Evolutionary conservation across 768 basidiomycete species (phyloP).

Genomic region (Pleurotus cornucopiae): DNA sequence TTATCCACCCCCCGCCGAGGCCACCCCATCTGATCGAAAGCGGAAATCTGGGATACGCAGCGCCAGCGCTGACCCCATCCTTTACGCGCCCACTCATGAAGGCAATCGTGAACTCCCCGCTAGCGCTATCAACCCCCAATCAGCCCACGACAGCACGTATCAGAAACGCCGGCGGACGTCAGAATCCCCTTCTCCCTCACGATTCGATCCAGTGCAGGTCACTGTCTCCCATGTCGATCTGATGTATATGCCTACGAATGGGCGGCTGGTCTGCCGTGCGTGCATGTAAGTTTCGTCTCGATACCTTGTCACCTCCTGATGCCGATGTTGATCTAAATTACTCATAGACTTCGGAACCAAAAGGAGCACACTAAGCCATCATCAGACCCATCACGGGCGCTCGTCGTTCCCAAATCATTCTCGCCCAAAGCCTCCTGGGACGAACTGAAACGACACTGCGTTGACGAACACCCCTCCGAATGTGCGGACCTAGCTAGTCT

Average conservation of each 20-base stretch:
- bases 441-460: conserved; percentile 29
- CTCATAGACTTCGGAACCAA: background rate
- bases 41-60: background rate
- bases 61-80: background rate
- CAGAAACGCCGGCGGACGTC: conserved; percentile 5
- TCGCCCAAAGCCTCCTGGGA: conserved; percentile 28
- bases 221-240: conserved; percentile 30
- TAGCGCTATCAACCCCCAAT: too few relatives aligned
- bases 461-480: conserved; percentile 27
- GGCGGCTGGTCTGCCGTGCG: conserved; percentile 30
- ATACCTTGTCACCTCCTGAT: too few relatives aligned
- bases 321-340: background rate
- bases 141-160: background rate
- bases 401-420: conserved; percentile 21
- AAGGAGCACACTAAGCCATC: background rate
- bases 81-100: background rate
- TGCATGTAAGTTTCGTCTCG: conserved; percentile 26
- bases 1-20: background rate
- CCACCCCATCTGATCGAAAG: background rate
- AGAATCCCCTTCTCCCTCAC: conserved; percentile 8
- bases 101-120: background rate
- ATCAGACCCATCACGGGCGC: background rate
- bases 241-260: conserved; percentile 29
- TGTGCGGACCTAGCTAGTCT: conserved; percentile 31
- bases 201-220: conserved; percentile 7